These are phyloP conservation scores for Citrus reticulata DNA, from an alignment of 345 rosid species.

Conservation along the genomic window DNA sequence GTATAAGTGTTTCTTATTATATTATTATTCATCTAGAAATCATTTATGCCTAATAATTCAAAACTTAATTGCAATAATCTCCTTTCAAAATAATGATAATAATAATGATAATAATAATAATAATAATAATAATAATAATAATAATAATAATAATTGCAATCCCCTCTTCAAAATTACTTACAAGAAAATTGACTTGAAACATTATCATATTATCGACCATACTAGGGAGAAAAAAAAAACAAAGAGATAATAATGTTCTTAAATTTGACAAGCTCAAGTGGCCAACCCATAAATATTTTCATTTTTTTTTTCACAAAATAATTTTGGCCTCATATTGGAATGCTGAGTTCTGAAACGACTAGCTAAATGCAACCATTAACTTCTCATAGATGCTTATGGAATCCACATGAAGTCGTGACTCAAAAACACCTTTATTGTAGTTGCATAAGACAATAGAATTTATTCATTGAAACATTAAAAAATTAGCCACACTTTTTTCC, in stretches of 20 bases:
- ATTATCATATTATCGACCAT: conserved; percentile 9
- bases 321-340: conserved; percentile 10
- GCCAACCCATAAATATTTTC: background rate
- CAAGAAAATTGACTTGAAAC: background rate
- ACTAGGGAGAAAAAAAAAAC: background rate
- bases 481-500: background rate
- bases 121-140: background rate
- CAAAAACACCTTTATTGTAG: background rate
- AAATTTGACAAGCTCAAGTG: conserved; percentile 11
- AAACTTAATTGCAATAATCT: conserved; percentile 1
- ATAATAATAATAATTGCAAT: background rate
- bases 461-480: background rate
- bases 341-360: conserved; percentile 21
- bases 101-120: no score
- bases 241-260: background rate
- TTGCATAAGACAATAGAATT: background rate
- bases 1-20: no score
- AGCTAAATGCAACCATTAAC: conserved; percentile 1
- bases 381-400: conserved; percentile 8
- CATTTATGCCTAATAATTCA: conserved; percentile 4
- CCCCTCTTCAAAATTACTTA: background rate
- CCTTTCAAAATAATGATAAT: no score
- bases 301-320: background rate
- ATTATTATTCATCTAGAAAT: background rate
- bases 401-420: conserved; percentile 1